Base-by-base conservation (phyloP, 139 green algal genomes). In the Tetratostichococcus sp. region DNA sequence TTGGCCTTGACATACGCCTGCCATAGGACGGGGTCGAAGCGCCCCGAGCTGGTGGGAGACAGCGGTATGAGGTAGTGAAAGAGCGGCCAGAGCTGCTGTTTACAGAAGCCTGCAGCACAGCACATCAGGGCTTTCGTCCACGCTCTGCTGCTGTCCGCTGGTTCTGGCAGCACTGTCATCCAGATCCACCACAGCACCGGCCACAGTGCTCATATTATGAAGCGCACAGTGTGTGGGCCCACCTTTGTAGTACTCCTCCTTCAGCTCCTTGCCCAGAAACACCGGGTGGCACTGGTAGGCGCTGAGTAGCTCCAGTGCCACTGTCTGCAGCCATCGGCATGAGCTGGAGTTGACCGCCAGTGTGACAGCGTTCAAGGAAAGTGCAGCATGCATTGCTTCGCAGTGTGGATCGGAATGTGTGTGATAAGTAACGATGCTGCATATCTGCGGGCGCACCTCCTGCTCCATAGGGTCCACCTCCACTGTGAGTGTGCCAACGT, bases 41-140 rank as follows among this genome's bases (percentile, higher is more conserved):
- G 82, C 1, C 87, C 84, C 17, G 84, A 72, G 77, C 81, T 87
- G 43, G 62, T 78, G 26, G 94, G 93, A 1, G 83, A 87, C 30
- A 98, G 81, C 2, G 96, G 96, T 43, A 98, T 87, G 43, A 97
- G 85, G 87, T 99, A 99, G 84, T 99, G 96, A 78, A 99, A 93
- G 73, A 98, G 82, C 25, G 93, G 95, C 96, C 96, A 99, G 77
- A 99, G 85, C 76, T 96, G 92, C 87, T 98, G 94, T 85, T 99
- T 99, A 87, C 96, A 99, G 71, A 96, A 98, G 1, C 91, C 91
- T 94, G 81, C 67, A 76, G 14, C 67, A 76, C 4, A 68, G 8
- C 21, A 50, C 39, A 50, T 50, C 39, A 50, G 8, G 39, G 39
- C 11, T 6, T 50, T 50, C 8, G 39, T 21, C 39, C 39, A 21